phyloP scores from a whole-genome alignment of 352 stramenopile species.

The Pythium myriotylum region DNA sequence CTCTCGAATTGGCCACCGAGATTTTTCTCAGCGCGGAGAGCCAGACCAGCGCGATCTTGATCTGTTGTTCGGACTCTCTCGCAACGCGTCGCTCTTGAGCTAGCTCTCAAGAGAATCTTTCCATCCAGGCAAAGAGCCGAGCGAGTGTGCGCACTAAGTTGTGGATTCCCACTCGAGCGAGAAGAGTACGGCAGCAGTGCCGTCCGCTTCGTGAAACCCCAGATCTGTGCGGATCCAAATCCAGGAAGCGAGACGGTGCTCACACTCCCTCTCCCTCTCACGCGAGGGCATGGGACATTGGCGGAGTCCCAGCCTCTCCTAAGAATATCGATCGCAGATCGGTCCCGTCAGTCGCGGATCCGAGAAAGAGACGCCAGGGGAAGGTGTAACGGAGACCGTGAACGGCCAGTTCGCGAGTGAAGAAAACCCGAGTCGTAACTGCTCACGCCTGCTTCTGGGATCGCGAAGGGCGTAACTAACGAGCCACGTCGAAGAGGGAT shows the following conservation, averaged over 20 bases:
- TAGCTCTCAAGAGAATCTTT: slow-evolving; percentile 16
- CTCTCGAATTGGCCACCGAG: too few relatives aligned
- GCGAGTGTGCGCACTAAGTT: not conserved
- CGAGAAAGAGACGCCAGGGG: not conserved
- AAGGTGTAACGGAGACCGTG: slow-evolving; percentile 12
- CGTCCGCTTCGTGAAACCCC: too few relatives aligned
- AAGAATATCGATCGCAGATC: slow-evolving; percentile 12
- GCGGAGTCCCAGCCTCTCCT: slow-evolving; percentile 4
- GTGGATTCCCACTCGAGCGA: not conserved
- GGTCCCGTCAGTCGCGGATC: slow-evolving; percentile 28
- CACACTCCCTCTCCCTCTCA: too few relatives aligned
- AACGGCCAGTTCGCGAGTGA: slow-evolving; percentile 7
- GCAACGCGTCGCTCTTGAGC: not conserved
- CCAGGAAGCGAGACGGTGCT: slow-evolving; percentile 14
- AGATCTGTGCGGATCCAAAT: slow-evolving; percentile 1
- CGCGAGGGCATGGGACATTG: too few relatives aligned
- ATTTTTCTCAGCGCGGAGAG: too few relatives aligned
- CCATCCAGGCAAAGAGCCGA: too few relatives aligned
- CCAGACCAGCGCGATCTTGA: slow-evolving; percentile 25
- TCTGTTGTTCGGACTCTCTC: slow-evolving; percentile 10
- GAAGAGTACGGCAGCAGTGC: too few relatives aligned
- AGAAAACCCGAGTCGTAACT: slow-evolving; percentile 19
- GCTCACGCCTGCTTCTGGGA: slow-evolving; percentile 22
- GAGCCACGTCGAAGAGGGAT: slow-evolving; percentile 29
- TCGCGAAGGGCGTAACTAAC: slow-evolving; percentile 24